Evolutionary conservation across 306 rosid genomes (phyloP), one percentile per base, ranked within the genome.

Genomic region (Dicorynia guianensis): DNA sequence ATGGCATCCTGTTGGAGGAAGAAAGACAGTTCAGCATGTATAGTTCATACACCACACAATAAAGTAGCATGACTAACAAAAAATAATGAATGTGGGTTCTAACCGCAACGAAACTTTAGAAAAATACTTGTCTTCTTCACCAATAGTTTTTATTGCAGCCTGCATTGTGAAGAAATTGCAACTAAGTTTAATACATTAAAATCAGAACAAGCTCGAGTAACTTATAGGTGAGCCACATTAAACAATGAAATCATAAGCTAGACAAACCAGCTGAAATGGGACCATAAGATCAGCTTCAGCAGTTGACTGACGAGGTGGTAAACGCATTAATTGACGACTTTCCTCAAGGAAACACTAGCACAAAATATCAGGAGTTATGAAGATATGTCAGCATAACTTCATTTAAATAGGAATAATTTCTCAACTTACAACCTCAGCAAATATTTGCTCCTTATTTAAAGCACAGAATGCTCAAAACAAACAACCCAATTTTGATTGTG

Each of bases 261-360:
- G 60, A 80, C 91, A 68, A 75, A 96, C 99, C 89, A 96, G 90
- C 85, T 96, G 96, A 85, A 96, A 96, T 57, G 98, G 98, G 74
- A 92, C 86, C 93, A 88, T 86, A 65, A 96, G 97, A 86, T 96
- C 99, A 69, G 98, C 99, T 90, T 96, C 99, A 54, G 97, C 96
- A 68, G 98, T 96, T 75, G 99, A 90, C 59, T 92, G 97, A 56
- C 96, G 98, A 54, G 99, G 97, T 67, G 99, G 99, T 82, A 96
- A 81, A 18, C 91, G 90, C 99, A 96, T 92, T 80, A 96, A 81
- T 64, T 87, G 92, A 44, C 97, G 90, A 76, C 98, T 92, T 80
- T 96, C 99, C 86, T 96, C 99, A 53, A 96, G 99, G 85, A 96
- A 96, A 83, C 96, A 92, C 98, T 93, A 71, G 56, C 42, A 79